Evolutionary conservation across 257 asterid genomes (phyloP).

Genomic region (Ballota nigra): DNA sequence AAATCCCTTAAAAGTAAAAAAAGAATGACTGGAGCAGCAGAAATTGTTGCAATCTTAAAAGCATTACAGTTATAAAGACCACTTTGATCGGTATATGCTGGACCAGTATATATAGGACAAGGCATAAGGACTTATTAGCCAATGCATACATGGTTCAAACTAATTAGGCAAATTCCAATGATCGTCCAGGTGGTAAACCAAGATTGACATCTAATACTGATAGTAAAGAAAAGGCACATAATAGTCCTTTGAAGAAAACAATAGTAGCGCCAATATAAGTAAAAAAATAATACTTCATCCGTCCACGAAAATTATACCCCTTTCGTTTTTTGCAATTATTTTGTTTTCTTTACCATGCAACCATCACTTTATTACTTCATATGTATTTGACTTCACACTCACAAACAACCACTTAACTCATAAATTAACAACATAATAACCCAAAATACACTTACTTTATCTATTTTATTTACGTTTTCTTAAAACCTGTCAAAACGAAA

Average conservation of each 20-base stretch:
- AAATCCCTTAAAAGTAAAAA: not conserved
- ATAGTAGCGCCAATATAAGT: not conserved
- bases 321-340: no score
- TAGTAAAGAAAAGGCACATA: not conserved
- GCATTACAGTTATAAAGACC: slow-evolving; percentile 11
- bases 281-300: no score
- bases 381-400: no score
- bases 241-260: slow-evolving; percentile 14
- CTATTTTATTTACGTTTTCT: no score
- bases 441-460: no score
- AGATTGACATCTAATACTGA: slow-evolving; percentile 18
- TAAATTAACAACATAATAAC: no score
- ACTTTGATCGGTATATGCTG: not conserved
- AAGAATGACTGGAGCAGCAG: slow-evolving; percentile 1
- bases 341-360: no score
- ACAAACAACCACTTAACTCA: no score
- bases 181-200: not conserved
- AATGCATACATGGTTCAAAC: not conserved
- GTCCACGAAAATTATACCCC: no score
- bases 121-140: not conserved
- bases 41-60: slow-evolving; percentile 1
- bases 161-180: not conserved
- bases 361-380: no score
- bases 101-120: not conserved
- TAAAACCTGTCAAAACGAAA: no score